Evolutionary conservation across 192 early-diverging fungal species (phyloP), one percentile per base, ranked within the genome.

Genomic region (Allomyces macrogynus): DNA sequence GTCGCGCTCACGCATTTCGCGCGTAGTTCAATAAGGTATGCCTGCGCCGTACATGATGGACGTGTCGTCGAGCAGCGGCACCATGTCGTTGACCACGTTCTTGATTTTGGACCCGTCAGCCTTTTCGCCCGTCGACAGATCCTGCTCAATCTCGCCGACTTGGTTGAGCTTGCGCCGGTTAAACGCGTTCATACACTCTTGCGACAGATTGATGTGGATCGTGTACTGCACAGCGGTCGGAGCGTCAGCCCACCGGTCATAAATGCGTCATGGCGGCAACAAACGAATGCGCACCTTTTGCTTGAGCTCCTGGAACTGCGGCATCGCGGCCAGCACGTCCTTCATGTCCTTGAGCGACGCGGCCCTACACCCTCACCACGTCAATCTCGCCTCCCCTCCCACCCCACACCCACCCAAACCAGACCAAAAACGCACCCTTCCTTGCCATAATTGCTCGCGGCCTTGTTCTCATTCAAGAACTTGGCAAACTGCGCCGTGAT

Each of bases 221-320:
- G 89, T 87, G 68, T 86, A 92, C 78, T 89, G 71, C 16, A 60
- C 20, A 20, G 20, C 20, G 3, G 3, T 57, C 20, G 12, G 49
- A n/a, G 3, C 16, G 16, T 64, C 54, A 24, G 62, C 57, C 63
- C 25, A 10, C 11, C 61, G 12, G 42, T 20, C 11, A 1, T 18
- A 24, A 23, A 49, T 7, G 23, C 43, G 20, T 7, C 49, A n/a
- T 1, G 23, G 10, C 16, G 26, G 7, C 8, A 69, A 49, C 16
- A 18, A 60, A 61, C 0, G 49, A 14, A 1, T 0, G 8, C 57
- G 4, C 25, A 80, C 73, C 69, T 81, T 81, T 16, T 74, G 61
- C 68, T 91, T 91, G 73, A 88, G 75, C 44, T 89, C 88, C 70
- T 91, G 89, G 70, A 85, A 93, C 71, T 93, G 86, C 18, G 89